A percentile compares a stretch with the other conserved stretches of the same genome.
These are phyloP conservation scores for Bolboschoenus planiculmis DNA, from an alignment of 176 grass and related monocot species.

Conservation along the genomic window DNA sequence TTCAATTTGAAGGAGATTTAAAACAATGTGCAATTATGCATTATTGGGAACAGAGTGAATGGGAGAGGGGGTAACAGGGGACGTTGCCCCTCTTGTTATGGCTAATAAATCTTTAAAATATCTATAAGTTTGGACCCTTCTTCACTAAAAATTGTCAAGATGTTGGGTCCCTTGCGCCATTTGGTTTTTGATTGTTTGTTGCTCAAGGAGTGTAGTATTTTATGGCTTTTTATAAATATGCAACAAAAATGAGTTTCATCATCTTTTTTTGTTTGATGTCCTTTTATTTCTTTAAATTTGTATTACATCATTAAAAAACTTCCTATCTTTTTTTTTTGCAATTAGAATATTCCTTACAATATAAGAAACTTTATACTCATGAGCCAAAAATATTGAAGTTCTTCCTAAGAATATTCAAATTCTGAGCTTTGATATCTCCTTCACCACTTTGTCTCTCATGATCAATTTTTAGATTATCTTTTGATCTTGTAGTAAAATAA, in stretches of 20 bases:
- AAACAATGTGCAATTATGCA: not conserved
- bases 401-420: not conserved
- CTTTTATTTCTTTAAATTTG: not conserved
- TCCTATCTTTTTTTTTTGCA: not conserved
- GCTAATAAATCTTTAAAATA: not conserved
- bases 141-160: not conserved
- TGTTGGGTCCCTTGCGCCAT: not conserved
- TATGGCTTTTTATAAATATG: not conserved
- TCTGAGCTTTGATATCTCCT: too few relatives aligned
- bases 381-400: not conserved
- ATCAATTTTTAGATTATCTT: too few relatives aligned
- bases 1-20: not conserved
- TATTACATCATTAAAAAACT: not conserved
- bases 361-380: not conserved
- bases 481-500: too few relatives aligned
- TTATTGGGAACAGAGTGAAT: not conserved
- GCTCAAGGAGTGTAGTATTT: not conserved
- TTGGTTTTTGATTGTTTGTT: not conserved
- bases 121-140: not conserved
- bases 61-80: not conserved
- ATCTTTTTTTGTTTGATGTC: not conserved
- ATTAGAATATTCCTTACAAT: not conserved
- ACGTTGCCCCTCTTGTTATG: not conserved
- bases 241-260: not conserved
- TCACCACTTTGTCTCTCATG: too few relatives aligned